Percentiles rank a stretch among this genome's conserved stretches.
Conservation (phyloP, 2,329 filamentous ascomycete genomes). For the Ophiosphaerella herpotricha region DNA sequence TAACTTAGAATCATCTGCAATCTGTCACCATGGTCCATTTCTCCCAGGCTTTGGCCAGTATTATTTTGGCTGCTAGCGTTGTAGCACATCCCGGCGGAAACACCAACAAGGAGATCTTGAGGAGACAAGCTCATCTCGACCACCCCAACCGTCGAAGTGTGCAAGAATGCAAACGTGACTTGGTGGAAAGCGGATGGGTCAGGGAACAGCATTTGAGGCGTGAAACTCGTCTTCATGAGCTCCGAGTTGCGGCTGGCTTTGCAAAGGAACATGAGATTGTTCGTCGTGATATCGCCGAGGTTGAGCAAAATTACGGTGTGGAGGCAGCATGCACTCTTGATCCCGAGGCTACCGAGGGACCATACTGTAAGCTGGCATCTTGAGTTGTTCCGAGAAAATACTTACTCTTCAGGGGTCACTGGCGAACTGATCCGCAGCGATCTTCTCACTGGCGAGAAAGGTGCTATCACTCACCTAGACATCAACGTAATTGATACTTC, state of each 20-base stretch:
- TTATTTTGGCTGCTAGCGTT: constrained; percentile 30
- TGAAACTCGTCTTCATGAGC: constrained; percentile 43
- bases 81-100: constrained; percentile 50
- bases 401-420: constrained; percentile 42
- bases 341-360: constrained; percentile 39
- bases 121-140: constrained; percentile 39
- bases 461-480: constrained; percentile 57
- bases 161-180: constrained; percentile 35
- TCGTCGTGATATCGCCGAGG: constrained; percentile 32
- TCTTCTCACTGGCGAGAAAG: constrained; percentile 55
- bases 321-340: constrained; percentile 40
- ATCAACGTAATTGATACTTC: constrained; percentile 60
- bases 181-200: constrained; percentile 39
- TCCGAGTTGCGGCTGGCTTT: constrained; percentile 45
- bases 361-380: constrained; percentile 35
- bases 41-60: constrained; percentile 25
- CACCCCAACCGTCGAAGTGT: constrained; percentile 48
- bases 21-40: constrained; percentile 34
- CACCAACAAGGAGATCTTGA: constrained; percentile 35
- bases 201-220: constrained; percentile 45
- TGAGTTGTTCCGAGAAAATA: background rate
- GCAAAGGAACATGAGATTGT: constrained; percentile 35
- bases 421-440: constrained; percentile 58
- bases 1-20: background rate
- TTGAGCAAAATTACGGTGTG: constrained; percentile 31